Percentiles rank a stretch among this genome's conserved stretches.
These are phyloP conservation scores for Populus tomentosa DNA, from an alignment of 441 rosid genomes.

Conservation along the genomic window DNA sequence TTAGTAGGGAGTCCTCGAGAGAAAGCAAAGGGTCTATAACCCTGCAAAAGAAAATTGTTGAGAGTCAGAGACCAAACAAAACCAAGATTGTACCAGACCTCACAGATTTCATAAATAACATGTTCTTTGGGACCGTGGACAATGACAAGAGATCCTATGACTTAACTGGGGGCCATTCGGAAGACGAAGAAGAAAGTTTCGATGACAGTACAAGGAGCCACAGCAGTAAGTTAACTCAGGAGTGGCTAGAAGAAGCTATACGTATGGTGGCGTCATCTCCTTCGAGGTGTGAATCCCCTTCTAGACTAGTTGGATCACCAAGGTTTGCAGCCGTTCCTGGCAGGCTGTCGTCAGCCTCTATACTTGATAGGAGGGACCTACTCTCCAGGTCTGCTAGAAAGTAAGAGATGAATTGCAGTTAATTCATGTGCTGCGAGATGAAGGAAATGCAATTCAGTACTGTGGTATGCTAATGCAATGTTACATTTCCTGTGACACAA, in stretches of 20 bases:
- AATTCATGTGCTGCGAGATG: not conserved
- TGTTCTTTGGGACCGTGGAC: conserved; percentile 47
- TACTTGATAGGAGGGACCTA: conserved; percentile 46
- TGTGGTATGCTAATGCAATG: not conserved
- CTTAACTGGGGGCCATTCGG: conserved; percentile 31
- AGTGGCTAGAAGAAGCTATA: conserved; percentile 60
- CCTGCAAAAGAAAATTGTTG: conserved; percentile 30
- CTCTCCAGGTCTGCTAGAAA: conserved; percentile 76
- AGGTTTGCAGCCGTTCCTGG: conserved; percentile 39
- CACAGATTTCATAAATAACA: conserved; percentile 62
- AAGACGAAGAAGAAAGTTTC: conserved; percentile 28
- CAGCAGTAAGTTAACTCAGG: conserved; percentile 49
- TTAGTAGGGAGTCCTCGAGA: conserved; percentile 20
- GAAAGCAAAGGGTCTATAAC: conserved; percentile 17
- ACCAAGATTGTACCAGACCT: conserved; percentile 36
- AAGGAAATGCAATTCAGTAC: not conserved
- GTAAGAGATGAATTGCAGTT: conserved; percentile 15
- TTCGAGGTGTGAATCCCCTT: conserved; percentile 35
- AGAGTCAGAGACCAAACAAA: conserved; percentile 17
- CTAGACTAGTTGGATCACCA: conserved; percentile 39
- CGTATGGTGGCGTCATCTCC: conserved; percentile 50
- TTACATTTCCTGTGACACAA: too few species aligned
- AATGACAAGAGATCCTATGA: conserved; percentile 37
- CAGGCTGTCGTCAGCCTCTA: conserved; percentile 25
- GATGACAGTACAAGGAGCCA: conserved; percentile 46